Evolutionary conservation across 495 filamentous ascomycete species (phyloP), one percentile per base, ranked within the genome.

Genomic region (Neurospora tetraspora): DNA sequence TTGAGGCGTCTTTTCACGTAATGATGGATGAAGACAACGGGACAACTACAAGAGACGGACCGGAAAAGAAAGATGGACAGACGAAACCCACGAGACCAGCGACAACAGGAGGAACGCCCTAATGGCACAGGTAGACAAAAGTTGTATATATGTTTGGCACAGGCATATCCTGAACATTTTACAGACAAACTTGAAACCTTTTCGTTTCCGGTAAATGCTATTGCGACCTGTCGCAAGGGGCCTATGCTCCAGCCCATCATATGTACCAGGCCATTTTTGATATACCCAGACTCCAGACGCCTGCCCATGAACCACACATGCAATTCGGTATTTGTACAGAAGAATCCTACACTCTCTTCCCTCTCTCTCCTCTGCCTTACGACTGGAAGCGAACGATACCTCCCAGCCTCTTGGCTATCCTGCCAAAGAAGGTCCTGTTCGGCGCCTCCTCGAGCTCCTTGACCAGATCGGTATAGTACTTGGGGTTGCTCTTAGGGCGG

Each of bases 391-490:
- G 84, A 69, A 94, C 81, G 71, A 90, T 78, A n/a, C 92, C 92
- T 76, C 85, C 86, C 76, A 92, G 76, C 74, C 83, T 87, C 76
- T 91, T 89, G 71, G 80, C 73, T 73, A 89, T 68, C 70, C 88
- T 83, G 3, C 85, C 84, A 37, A 87, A 75, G 80, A 84, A 91
- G 61, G 88, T 87, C 34, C 92, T 83, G 53, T 78, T 84, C 34
- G 91, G 91, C 20, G 91, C 92, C 79, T 89, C 91, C 69, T 90
- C 88, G 45, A 94, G 87, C 81, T 94, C 94, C 71, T 82, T 84
- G 71, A 93, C 78, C 6, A 97, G 79, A 74, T 92, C 85, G 36
- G 89, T 85, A 78, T 95, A 97, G 80, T 97, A 88, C 5, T 85
- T 88, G 37, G 94, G 93, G 73, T 93, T 91, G 77, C 89, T 92